phyloP scores from a whole-genome alignment of 306 rosid genomes.

The Lathyrus oleraceus region DNA sequence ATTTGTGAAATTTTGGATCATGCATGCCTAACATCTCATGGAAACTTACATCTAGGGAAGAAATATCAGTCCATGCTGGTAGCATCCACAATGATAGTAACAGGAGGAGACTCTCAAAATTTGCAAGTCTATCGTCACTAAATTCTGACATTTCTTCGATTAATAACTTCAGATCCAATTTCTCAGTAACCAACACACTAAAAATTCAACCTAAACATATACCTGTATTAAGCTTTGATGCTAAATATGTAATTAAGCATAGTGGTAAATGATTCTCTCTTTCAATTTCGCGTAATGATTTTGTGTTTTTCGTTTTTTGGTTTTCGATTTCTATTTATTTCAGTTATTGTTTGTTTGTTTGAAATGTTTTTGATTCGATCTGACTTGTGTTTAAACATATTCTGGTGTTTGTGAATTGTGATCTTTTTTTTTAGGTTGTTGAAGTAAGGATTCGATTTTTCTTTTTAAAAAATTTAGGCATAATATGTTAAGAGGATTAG shows the following conservation, averaged over 20 bases:
- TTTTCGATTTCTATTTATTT: conserved; percentile 19
- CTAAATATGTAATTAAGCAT: conserved; percentile 56
- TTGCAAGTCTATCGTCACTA: conserved; percentile 73
- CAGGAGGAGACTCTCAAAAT: conserved; percentile 74
- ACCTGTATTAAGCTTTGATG: conserved; percentile 51
- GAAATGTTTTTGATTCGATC: background rate
- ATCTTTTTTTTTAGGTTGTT: conserved; percentile 5
- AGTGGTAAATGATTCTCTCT: conserved; percentile 43
- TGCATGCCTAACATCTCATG: conserved; percentile 83
- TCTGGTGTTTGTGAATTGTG: conserved; percentile 19
- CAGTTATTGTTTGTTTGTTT: background rate
- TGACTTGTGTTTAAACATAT: background rate
- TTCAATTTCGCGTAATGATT: background rate
- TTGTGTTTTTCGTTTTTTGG: background rate
- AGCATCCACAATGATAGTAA: conserved; percentile 57
- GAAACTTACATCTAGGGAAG: conserved; percentile 71
- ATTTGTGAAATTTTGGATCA: conserved; percentile 97
- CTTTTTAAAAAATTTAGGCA: conserved; percentile 9
- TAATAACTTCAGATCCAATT: no score
- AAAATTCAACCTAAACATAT: conserved; percentile 57
- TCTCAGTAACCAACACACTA: no score
- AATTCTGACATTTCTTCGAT: no score
- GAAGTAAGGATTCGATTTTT: background rate
- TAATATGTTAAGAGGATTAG: conserved; percentile 9
- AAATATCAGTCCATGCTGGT: conserved; percentile 83